These are phyloP conservation scores for Trichosporon faecale DNA, from an alignment of 1,284 basidiomycete genomes.

Conservation along the genomic window DNA sequence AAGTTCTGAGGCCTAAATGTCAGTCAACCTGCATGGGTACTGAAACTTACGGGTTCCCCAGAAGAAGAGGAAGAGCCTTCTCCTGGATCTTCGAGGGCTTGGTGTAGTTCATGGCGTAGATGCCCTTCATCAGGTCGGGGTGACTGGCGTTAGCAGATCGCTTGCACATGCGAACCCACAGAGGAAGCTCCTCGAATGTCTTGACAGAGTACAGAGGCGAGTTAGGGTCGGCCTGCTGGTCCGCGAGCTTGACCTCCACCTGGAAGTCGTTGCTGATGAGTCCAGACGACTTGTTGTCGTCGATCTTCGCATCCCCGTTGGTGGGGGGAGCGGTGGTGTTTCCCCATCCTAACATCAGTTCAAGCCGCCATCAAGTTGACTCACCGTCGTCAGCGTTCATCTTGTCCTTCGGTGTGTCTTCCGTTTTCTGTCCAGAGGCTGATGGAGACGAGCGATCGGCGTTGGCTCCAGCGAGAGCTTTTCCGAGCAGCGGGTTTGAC, in stretches of 20 bases:
- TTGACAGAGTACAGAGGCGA: slow-evolving; percentile 93
- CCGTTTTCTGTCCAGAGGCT: slow-evolving; percentile 13
- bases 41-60: slow-evolving; percentile 75
- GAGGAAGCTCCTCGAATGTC: slow-evolving; percentile 88
- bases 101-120: slow-evolving; percentile 93
- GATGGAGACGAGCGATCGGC: slow-evolving; percentile 26
- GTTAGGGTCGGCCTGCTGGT: slow-evolving; percentile 93
- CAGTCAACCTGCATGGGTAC: neutral
- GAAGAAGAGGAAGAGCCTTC: slow-evolving; percentile 85
- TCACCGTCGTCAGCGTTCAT: slow-evolving; percentile 20
- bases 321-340: neutral
- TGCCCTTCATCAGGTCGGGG: slow-evolving; percentile 87
- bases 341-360: slow-evolving; percentile 15
- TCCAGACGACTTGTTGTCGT: slow-evolving; percentile 23
- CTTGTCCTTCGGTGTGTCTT: neutral
- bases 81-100: slow-evolving; percentile 99
- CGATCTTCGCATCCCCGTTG: neutral
- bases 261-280: slow-evolving; percentile 47
- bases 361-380: neutral
- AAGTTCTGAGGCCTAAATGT: slow-evolving; percentile 80
- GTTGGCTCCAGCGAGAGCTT: slow-evolving; percentile 44
- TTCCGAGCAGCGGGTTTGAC: slow-evolving; percentile 37
- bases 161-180: slow-evolving; percentile 59
- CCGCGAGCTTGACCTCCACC: slow-evolving; percentile 78
- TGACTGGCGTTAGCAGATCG: slow-evolving; percentile 58